These are phyloP conservation scores for Hypoxylon sp. DNA, from an alignment of 2,329 filamentous ascomycete genomes.

Conservation along the genomic window DNA sequence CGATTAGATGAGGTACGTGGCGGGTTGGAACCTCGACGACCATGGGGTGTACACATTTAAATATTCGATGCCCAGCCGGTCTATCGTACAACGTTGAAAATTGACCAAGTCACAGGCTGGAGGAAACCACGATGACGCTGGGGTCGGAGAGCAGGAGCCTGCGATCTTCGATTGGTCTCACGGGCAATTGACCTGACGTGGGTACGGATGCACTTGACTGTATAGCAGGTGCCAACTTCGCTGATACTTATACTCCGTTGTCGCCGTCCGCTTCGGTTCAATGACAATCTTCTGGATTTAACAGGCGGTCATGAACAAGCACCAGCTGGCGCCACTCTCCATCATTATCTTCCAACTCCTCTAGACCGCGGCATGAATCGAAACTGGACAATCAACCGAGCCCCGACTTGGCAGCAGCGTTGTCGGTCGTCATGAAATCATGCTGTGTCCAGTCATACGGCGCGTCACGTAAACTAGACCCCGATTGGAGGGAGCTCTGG, in stretches of 20 bases:
- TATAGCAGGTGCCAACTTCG: not conserved
- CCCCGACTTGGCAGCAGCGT: conserved; percentile 11
- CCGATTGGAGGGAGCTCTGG: conserved; percentile 16
- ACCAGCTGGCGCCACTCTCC: not conserved
- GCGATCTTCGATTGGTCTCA: not conserved
- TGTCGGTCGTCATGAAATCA: conserved; percentile 11
- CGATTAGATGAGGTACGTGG: not conserved
- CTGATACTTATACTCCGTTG: not conserved
- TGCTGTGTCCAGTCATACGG: conserved; percentile 29
- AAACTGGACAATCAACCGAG: not conserved
- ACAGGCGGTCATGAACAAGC: not conserved
- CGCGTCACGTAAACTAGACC: conserved; percentile 19
- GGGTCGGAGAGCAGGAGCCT: not conserved
- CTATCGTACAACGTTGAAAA: not conserved
- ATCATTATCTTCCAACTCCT: not conserved
- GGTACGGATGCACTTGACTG: not conserved
- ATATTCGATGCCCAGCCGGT: not conserved
- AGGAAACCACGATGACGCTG: not conserved
- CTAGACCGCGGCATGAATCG: not conserved
- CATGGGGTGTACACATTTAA: not conserved
- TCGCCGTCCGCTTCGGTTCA: not conserved
- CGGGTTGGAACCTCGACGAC: not conserved
- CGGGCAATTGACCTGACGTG: not conserved
- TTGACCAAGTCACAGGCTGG: not conserved
- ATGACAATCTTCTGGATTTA: not conserved